Conservation (phyloP, 768 basidiomycete species). For the Pleurotus pulmonarius region DNA sequence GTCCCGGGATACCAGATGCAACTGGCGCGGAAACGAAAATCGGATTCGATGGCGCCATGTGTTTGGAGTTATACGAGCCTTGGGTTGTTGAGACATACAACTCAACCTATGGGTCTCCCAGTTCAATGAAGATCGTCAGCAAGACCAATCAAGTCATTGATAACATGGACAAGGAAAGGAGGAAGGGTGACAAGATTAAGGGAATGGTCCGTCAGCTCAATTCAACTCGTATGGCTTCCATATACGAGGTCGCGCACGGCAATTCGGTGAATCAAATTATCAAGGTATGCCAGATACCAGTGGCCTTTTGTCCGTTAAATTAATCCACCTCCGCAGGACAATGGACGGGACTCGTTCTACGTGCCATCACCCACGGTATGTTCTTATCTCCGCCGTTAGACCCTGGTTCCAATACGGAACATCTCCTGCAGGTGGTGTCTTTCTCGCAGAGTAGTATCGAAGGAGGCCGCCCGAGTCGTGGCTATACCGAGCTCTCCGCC, state of each 20-base stretch:
- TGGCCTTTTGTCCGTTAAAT: not conserved
- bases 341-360: conserved; percentile 33
- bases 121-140: conserved; percentile 25
- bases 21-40: conserved; percentile 8
- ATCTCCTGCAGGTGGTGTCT: conserved; percentile 26
- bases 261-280: conserved; percentile 35
- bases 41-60: conserved; percentile 14
- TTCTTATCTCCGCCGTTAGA: not conserved
- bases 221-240: conserved; percentile 21
- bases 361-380: conserved; percentile 38
- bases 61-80: conserved; percentile 14
- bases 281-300: conserved; percentile 18
- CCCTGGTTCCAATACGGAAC: not conserved
- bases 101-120: conserved; percentile 24
- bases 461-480: conserved; percentile 23
- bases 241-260: conserved; percentile 28
- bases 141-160: conserved; percentile 23
- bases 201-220: conserved; percentile 22
- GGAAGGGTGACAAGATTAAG: conserved; percentile 14
- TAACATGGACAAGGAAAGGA: conserved; percentile 17
- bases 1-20: conserved; percentile 4
- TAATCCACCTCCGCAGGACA: conserved; percentile 22
- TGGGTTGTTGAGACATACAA: conserved; percentile 15
- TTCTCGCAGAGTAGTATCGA: conserved; percentile 27
- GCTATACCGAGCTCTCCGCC: conserved; percentile 34